Percentiles rank a stretch among this genome's conserved stretches.
Evolutionary conservation across 2,329 filamentous ascomycete genomes (phyloP).

Genomic region (Monosporascus sp.): DNA sequence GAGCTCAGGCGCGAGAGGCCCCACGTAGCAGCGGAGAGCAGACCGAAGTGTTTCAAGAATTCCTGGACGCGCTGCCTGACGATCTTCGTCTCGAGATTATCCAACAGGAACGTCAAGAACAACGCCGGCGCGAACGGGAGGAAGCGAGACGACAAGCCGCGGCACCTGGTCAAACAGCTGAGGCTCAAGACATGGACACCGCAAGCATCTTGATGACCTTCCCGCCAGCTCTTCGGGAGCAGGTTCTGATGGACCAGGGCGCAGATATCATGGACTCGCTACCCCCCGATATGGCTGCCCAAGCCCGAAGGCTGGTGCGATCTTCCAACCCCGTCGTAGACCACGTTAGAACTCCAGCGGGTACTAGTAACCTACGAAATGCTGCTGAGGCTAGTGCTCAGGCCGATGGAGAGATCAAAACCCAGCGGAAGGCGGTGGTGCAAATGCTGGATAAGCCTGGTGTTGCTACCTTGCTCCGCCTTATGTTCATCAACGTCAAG

Average conservation of each 20-base stretch:
- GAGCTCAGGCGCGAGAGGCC: constrained; percentile 68
- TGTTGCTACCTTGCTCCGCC: constrained; percentile 88
- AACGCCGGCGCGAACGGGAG: constrained; percentile 81
- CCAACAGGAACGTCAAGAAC: constrained; percentile 83
- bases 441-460: constrained; percentile 97
- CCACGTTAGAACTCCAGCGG: constrained; percentile 38
- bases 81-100: constrained; percentile 88
- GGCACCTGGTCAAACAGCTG: constrained; percentile 46
- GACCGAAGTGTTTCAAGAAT: constrained; percentile 84
- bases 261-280: constrained; percentile 80
- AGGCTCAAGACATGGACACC: constrained; percentile 71
- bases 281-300: constrained; percentile 78
- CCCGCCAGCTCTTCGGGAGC: constrained; percentile 75
- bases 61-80: constrained; percentile 84
- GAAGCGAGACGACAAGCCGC: constrained; percentile 66
- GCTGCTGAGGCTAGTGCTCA: constrained; percentile 19
- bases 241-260: constrained; percentile 86
- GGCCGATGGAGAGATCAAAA: constrained; percentile 49
- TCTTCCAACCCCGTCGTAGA: constrained; percentile 26
- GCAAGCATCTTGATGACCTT: constrained; percentile 90
- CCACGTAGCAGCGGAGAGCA: constrained; percentile 66
- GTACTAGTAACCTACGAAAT: constrained; percentile 18
- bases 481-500: constrained; percentile 90
- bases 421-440: constrained; percentile 73
- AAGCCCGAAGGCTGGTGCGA: constrained; percentile 67